Percentiles rank a stretch among this genome's conserved stretches.
Conservation (phyloP, 2,329 filamentous ascomycete genomes). For the Penicillium freii region DNA sequence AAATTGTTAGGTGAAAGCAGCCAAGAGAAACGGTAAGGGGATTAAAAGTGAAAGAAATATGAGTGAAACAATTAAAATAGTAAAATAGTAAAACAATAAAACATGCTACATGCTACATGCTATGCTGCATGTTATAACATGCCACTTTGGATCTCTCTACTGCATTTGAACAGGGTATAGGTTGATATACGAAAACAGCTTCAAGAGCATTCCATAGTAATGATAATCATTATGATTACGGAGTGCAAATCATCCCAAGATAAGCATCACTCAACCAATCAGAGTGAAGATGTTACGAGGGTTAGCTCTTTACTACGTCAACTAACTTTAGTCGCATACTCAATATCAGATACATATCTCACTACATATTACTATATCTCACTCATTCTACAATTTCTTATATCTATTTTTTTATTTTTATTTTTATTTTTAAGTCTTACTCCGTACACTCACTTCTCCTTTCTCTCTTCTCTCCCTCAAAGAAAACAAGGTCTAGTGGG, state of each 20-base stretch:
- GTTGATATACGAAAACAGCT: not conserved
- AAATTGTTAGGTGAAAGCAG: conserved; percentile 16
- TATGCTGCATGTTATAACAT: not conserved
- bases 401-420: not conserved
- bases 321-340: not conserved
- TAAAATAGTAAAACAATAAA: too few relatives aligned
- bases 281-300: conserved; percentile 30
- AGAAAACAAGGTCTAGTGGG: conserved; percentile 7
- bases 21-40: conserved; percentile 4
- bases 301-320: conserved; percentile 41
- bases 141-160: too few relatives aligned
- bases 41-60: not conserved
- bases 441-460: not conserved
- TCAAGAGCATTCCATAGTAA: conserved; percentile 13
- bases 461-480: not conserved
- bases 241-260: conserved; percentile 26
- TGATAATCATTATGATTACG: conserved; percentile 27
- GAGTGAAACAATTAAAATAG: not conserved
- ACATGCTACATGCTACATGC: not conserved
- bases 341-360: too few relatives aligned
- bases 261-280: conserved; percentile 35
- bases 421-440: too few relatives aligned
- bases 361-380: not conserved
- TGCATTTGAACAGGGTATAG: not conserved
- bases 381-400: too few relatives aligned